A percentile compares a stretch with the other conserved stretches of the same genome.
phyloP scores from a whole-genome alignment of 2,329 filamentous ascomycete genomes.

The Fusarium fracticaudum region DNA sequence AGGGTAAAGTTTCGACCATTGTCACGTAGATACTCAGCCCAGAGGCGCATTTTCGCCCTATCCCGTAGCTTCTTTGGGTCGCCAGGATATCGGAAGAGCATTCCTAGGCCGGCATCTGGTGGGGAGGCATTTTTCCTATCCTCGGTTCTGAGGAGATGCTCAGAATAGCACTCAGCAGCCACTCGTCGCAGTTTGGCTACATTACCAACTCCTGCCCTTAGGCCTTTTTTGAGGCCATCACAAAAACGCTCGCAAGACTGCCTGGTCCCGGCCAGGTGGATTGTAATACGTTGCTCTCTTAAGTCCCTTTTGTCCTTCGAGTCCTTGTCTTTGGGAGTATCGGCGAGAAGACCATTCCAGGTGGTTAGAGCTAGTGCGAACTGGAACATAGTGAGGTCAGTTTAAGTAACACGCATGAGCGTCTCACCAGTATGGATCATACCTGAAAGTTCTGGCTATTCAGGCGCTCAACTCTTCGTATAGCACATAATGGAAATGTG shows the following conservation, averaged over 20 bases:
- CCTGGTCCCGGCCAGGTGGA: constrained; percentile 89
- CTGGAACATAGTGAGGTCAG: constrained; percentile 47
- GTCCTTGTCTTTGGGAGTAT: constrained; percentile 63
- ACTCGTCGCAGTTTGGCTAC: constrained; percentile 86
- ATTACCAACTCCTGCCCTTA: constrained; percentile 87
- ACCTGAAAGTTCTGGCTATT: constrained; percentile 89
- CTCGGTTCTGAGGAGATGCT: constrained; percentile 76
- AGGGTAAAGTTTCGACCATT: constrained; percentile 94
- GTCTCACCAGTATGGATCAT: constrained; percentile 16
- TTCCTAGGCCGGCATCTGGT: constrained; percentile 93
- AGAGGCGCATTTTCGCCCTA: constrained; percentile 95
- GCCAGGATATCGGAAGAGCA: constrained; percentile 93
- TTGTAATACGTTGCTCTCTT: constrained; percentile 84
- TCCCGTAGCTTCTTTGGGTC: constrained; percentile 94
- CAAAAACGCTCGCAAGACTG: constrained; percentile 95
- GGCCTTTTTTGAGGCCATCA: constrained; percentile 89
- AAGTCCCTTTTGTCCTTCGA: constrained; percentile 55
- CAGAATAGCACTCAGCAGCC: constrained; percentile 87
- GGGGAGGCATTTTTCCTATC: constrained; percentile 65
- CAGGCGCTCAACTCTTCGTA: constrained; percentile 89
- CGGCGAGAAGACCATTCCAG: constrained; percentile 80
- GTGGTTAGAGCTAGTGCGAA: constrained; percentile 95
- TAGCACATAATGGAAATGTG: constrained; percentile 89
- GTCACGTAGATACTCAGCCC: constrained; percentile 95
- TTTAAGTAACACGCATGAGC: background rate